phyloP scores from a whole-genome alignment of 768 basidiomycete species.

The Pleurotus tuber-regium region DNA sequence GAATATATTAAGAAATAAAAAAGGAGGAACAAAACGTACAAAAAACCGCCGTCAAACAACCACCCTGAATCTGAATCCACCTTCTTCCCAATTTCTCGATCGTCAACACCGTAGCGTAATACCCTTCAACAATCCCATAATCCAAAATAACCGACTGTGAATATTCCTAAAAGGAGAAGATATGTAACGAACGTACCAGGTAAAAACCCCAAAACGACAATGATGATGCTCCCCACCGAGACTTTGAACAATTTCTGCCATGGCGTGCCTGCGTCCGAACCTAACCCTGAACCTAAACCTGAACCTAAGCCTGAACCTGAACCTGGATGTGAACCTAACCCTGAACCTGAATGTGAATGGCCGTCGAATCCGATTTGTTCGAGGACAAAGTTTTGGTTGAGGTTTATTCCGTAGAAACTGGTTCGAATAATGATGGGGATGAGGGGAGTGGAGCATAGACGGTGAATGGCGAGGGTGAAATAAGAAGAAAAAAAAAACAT shows the following conservation, averaged over 20 bases:
- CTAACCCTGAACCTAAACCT: no score
- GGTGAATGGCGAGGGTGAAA: background rate
- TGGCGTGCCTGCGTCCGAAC: constrained; percentile 38
- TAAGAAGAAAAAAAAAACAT: constrained; percentile 14
- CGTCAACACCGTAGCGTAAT: constrained; percentile 65
- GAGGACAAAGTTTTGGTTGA: constrained; percentile 61
- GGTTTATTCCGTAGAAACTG: constrained; percentile 66
- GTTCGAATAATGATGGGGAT: background rate
- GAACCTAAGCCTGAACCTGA: no score
- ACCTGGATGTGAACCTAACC: no score
- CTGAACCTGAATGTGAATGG: no score
- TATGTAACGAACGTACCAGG: no score
- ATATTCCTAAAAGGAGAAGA: no score
- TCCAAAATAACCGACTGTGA: no score
- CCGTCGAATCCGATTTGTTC: constrained; percentile 53
- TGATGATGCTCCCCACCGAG: constrained; percentile 51
- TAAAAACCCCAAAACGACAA: constrained; percentile 68
- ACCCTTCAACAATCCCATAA: no score
- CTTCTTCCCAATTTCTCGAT: constrained; percentile 76
- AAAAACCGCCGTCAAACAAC: constrained; percentile 68
- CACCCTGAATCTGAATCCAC: constrained; percentile 74
- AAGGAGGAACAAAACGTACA: constrained; percentile 42
- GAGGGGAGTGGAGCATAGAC: no score
- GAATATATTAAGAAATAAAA: no score
- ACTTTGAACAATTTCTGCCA: constrained; percentile 55